Percentiles rank a stretch among this genome's conserved stretches.
Conservation (phyloP, 495 filamentous ascomycete species). For the Neurospora africana region DNA sequence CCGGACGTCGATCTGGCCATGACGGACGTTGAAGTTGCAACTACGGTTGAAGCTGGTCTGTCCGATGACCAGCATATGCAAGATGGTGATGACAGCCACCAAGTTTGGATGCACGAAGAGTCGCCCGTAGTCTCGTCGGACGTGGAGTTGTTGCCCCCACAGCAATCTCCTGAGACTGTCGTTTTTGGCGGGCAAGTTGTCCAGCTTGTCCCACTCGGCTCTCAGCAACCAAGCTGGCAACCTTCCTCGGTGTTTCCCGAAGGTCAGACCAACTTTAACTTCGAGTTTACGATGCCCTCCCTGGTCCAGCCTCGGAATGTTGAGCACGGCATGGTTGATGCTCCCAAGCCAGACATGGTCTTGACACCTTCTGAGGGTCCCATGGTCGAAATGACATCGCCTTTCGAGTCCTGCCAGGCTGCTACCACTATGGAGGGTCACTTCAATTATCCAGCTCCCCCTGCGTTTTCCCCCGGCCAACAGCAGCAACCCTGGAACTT, state of each 20-base stretch:
- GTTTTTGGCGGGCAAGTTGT: not conserved
- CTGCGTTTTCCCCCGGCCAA: not conserved
- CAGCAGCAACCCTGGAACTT: not conserved
- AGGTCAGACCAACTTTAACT: not conserved
- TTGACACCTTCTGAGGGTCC: not conserved
- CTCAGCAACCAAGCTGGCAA: not conserved
- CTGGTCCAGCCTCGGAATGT: not conserved
- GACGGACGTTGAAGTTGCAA: not conserved
- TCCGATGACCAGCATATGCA: not conserved
- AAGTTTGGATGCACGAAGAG: not conserved
- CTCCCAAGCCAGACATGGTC: not conserved
- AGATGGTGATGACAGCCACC: not conserved
- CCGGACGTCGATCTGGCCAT: not conserved
- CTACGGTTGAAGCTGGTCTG: not conserved
- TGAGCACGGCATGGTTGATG: not conserved
- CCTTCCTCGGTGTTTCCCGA: not conserved
- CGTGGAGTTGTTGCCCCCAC: not conserved
- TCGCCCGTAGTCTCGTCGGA: not conserved
- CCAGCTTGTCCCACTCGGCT: not conserved
- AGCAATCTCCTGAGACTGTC: not conserved
- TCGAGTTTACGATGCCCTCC: not conserved
- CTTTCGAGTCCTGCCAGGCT: not conserved
- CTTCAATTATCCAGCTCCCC: not conserved
- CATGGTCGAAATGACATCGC: not conserved
- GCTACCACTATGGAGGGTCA: not conserved